These are phyloP conservation scores for Lactarius tabidus DNA, from an alignment of 768 basidiomycete species.

Conservation along the genomic window DNA sequence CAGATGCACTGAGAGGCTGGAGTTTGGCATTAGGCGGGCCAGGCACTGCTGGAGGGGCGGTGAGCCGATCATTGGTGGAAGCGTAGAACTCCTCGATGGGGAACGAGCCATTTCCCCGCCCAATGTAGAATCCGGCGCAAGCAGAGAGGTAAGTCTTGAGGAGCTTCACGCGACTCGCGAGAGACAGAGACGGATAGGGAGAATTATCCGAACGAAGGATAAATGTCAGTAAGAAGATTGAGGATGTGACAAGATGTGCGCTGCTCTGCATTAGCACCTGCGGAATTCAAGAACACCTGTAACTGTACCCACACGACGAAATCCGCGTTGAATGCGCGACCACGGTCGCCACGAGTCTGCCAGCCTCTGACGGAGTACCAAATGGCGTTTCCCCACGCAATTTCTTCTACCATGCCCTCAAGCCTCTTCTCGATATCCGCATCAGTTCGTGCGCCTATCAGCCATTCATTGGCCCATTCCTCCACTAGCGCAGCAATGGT, in stretches of 20 bases:
- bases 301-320: slow-evolving; percentile 52
- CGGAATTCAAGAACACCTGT: slow-evolving; percentile 15
- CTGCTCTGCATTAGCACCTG: slow-evolving; percentile 32
- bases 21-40: slow-evolving; percentile 20
- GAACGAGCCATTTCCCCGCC: slow-evolving; percentile 50
- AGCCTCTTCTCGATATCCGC: slow-evolving; percentile 33
- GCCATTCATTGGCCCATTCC: slow-evolving; percentile 27
- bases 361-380: slow-evolving; percentile 57
- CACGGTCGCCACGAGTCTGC: slow-evolving; percentile 31
- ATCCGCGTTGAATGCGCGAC: slow-evolving; percentile 45
- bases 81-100: slow-evolving; percentile 49
- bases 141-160: slow-evolving; percentile 56
- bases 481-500: slow-evolving; percentile 22
- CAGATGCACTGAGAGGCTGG: slow-evolving; percentile 14
- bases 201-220: slow-evolving; percentile 34
- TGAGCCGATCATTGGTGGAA: slow-evolving; percentile 21
- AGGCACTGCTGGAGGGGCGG: slow-evolving; percentile 29
- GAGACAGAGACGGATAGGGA: slow-evolving; percentile 29
- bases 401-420: slow-evolving; percentile 56
- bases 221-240: slow-evolving; percentile 55
- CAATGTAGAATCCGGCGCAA: slow-evolving; percentile 52
- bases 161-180: slow-evolving; percentile 45
- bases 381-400: slow-evolving; percentile 54
- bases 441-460: slow-evolving; percentile 14
- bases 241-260: slow-evolving; percentile 64